Evolutionary conservation across 805 yeast genomes (phyloP).

Genomic region (Groenewaldozyma salmanticensis): DNA sequence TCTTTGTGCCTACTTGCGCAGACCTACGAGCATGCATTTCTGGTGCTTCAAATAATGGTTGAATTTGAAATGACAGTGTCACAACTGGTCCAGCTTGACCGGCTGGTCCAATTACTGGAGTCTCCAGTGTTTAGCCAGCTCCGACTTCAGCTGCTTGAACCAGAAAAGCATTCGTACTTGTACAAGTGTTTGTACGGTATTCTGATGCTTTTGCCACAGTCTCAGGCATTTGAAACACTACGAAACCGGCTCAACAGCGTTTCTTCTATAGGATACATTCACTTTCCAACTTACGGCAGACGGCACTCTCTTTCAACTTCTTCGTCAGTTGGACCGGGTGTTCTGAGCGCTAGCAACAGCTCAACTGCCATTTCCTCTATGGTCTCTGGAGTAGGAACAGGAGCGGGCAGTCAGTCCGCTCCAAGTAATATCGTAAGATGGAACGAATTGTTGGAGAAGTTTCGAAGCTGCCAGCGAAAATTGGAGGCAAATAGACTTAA

Average conservation of each 20-base stretch:
- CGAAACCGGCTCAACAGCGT: slow-evolving; percentile 65
- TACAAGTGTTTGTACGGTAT: slow-evolving; percentile 87
- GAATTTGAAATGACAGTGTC: slow-evolving; percentile 74
- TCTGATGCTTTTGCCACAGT: slow-evolving; percentile 89
- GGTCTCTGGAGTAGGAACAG: slow-evolving; percentile 12
- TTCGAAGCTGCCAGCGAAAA: slow-evolving; percentile 36
- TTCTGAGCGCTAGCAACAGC: slow-evolving; percentile 8
- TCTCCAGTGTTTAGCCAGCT: slow-evolving; percentile 85
- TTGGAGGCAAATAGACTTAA: slow-evolving; percentile 12
- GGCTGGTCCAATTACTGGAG: slow-evolving; percentile 80
- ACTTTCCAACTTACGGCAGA: slow-evolving; percentile 18
- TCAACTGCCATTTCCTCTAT: slow-evolving; percentile 9
- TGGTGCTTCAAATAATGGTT: slow-evolving; percentile 71
- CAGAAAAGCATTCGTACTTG: slow-evolving; percentile 67
- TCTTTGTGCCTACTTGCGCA: slow-evolving; percentile 80
- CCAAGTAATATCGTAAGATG: slow-evolving; percentile 31
- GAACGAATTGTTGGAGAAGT: slow-evolving; percentile 38
- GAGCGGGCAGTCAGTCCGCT: no score
- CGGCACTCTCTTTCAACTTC: no score
- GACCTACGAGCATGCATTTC: slow-evolving; percentile 77
- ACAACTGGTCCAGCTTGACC: slow-evolving; percentile 76
- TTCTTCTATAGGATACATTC: slow-evolving; percentile 28
- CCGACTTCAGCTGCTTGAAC: slow-evolving; percentile 81
- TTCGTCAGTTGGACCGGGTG: slow-evolving; percentile 2
- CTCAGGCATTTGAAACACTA: slow-evolving; percentile 76